Percentiles rank a stretch among this genome's conserved stretches.
Conservation (phyloP, 1,284 basidiomycete species). For the Fomitopsis betulina region DNA sequence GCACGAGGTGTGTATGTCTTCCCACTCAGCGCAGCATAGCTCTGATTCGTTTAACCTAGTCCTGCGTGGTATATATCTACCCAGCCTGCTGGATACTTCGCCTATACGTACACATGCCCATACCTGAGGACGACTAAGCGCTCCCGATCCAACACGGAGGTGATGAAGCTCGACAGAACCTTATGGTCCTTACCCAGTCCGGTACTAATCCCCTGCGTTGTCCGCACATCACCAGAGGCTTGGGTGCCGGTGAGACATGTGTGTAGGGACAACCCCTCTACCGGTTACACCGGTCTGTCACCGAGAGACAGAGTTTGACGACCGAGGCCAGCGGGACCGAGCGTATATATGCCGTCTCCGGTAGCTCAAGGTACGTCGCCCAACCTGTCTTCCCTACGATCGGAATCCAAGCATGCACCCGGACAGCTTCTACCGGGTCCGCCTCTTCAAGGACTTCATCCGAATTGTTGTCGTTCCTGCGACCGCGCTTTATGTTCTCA, state of each 20-base stretch:
- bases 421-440: slow-evolving; percentile 26
- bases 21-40: no score
- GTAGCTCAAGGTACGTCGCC: not conserved
- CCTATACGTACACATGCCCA: no score
- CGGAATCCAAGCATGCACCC: slow-evolving; percentile 10
- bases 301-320: not conserved
- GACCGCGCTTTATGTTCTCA: slow-evolving; percentile 26
- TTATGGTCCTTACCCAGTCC: not conserved
- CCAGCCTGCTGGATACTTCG: no score
- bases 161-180: not conserved
- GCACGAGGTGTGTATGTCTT: no score
- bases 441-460: slow-evolving; percentile 31
- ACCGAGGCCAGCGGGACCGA: not conserved
- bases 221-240: not conserved
- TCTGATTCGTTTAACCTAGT: no score
- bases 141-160: not conserved
- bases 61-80: no score
- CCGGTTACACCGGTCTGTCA: not conserved
- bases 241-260: not conserved
- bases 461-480: slow-evolving; percentile 37
- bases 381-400: not conserved
- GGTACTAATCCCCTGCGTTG: not conserved
- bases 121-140: not conserved
- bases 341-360: not conserved
- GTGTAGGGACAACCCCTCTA: not conserved